A percentile compares a stretch with the other conserved stretches of the same genome.
Conservation (phyloP, 169 alveolate species). For the Perkinsus marinus region DNA sequence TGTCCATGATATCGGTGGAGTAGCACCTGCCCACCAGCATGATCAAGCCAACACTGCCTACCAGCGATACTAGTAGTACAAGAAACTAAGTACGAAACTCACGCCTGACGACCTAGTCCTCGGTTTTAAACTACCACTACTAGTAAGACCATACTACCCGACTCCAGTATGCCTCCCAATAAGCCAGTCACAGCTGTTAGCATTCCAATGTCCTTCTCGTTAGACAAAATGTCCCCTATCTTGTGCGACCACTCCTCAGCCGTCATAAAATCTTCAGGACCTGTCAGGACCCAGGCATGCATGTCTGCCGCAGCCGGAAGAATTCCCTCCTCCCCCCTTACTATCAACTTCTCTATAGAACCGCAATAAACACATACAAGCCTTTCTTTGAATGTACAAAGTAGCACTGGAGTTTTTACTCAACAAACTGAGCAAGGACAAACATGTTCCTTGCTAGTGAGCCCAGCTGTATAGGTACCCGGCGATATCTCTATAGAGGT, state of each 20-base stretch:
- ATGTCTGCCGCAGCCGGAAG: constrained; percentile 12
- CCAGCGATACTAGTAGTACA: no score
- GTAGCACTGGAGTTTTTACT: not conserved
- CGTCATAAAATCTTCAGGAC: not conserved
- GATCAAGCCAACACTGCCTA: no score
- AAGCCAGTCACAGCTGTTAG: not conserved
- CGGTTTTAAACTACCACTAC: not conserved
- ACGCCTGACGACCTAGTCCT: not conserved
- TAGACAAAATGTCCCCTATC: not conserved
- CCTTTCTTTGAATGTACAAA: constrained; percentile 19
- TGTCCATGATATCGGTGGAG: not conserved
- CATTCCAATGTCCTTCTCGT: not conserved
- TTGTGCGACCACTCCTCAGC: not conserved
- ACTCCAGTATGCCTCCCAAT: not conserved
- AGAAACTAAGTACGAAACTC: no score
- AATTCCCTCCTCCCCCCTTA: constrained; percentile 4
- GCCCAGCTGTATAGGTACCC: not conserved
- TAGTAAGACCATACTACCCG: no score
- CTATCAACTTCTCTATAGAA: constrained; percentile 15
- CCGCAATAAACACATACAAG: constrained; percentile 27
- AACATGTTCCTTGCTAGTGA: not conserved
- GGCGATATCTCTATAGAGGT: constrained; percentile 47
- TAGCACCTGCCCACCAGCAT: not conserved
- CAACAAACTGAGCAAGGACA: not conserved
- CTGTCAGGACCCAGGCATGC: not conserved